A percentile compares a stretch with the other conserved stretches of the same genome.
These are phyloP conservation scores for Pyrus bretschneideri DNA, from an alignment of 306 rosid genomes.

Conservation along the genomic window DNA sequence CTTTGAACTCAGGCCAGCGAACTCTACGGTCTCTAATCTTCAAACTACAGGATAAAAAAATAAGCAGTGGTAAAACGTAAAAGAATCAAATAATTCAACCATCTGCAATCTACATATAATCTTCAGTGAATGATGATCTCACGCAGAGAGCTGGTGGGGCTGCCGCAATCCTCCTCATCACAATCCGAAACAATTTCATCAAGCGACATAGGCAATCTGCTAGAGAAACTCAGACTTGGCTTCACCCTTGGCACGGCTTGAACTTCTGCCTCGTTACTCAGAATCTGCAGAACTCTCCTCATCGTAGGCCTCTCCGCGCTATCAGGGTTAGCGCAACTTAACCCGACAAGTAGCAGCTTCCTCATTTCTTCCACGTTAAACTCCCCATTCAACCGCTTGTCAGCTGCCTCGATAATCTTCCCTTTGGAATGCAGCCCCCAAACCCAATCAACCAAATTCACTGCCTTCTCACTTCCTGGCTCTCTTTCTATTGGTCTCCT, in stretches of 20 bases:
- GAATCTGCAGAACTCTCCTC: constrained; percentile 45
- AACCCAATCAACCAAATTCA: constrained; percentile 58
- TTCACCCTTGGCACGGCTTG: constrained; percentile 31
- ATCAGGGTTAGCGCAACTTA: constrained; percentile 50
- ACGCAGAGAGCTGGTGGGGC: constrained; percentile 12
- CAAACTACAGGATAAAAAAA: background rate
- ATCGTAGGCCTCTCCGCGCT: constrained; percentile 41
- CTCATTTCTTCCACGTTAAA: constrained; percentile 41
- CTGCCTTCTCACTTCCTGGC: constrained; percentile 23
- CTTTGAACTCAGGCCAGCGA: constrained; percentile 47
- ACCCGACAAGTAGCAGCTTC: constrained; percentile 42
- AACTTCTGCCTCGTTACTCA: constrained; percentile 32
- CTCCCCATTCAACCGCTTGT: constrained; percentile 38
- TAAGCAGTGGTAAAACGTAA: background rate
- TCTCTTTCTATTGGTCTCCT: constrained; percentile 50
- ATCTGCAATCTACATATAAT: background rate
- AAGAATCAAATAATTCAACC: constrained; percentile 29
- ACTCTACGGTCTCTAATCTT: constrained; percentile 21
- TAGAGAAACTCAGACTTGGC: constrained; percentile 46
- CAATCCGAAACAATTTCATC: constrained; percentile 64
- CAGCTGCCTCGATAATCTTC: constrained; percentile 44
- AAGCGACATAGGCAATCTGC: constrained; percentile 32
- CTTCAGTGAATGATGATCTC: constrained; percentile 27
- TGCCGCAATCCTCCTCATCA: constrained; percentile 10
- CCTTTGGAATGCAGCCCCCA: constrained; percentile 47